These are phyloP conservation scores for Bocquillonia castaneifolia DNA, from an alignment of 441 rosid genomes.

Conservation along the genomic window DNA sequence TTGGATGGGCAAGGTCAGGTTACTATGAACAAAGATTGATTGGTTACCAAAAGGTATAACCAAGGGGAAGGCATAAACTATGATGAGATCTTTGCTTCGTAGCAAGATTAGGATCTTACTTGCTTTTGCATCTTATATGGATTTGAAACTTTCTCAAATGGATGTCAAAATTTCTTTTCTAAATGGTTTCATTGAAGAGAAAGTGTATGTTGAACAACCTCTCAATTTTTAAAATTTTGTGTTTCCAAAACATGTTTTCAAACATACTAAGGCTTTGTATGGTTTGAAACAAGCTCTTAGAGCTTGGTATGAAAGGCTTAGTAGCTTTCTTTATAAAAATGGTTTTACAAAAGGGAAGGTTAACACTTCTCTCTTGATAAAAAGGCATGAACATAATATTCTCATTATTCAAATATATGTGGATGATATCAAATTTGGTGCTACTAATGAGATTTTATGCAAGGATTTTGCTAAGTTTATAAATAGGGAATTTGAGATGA, in stretches of 20 bases:
- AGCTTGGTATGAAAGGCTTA: neutral
- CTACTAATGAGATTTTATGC: neutral
- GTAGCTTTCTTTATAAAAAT: neutral
- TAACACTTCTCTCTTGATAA: neutral
- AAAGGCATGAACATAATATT: neutral
- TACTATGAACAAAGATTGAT: too few species aligned
- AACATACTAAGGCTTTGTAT: neutral
- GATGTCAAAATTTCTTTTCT: neutral
- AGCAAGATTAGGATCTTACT: neutral
- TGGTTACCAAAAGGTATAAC: too few species aligned
- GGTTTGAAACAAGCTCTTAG: neutral
- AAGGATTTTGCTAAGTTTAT: neutral
- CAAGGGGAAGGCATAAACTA: neutral
- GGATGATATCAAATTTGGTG: neutral
- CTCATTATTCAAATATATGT: neutral
- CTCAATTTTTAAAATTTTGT: neutral
- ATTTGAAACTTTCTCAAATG: neutral
- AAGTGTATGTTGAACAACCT: neutral
- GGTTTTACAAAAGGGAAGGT: neutral
- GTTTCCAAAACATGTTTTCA: neutral
- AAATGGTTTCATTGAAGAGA: neutral
- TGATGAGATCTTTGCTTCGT: neutral
- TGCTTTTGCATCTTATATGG: neutral
- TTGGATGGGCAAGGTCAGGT: too few species aligned
- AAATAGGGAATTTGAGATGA: neutral